Percentiles rank a stretch among this genome's conserved stretches.
These are phyloP conservation scores for Tulasnella sp. DNA, from an alignment of 768 basidiomycete species.

Conservation along the genomic window DNA sequence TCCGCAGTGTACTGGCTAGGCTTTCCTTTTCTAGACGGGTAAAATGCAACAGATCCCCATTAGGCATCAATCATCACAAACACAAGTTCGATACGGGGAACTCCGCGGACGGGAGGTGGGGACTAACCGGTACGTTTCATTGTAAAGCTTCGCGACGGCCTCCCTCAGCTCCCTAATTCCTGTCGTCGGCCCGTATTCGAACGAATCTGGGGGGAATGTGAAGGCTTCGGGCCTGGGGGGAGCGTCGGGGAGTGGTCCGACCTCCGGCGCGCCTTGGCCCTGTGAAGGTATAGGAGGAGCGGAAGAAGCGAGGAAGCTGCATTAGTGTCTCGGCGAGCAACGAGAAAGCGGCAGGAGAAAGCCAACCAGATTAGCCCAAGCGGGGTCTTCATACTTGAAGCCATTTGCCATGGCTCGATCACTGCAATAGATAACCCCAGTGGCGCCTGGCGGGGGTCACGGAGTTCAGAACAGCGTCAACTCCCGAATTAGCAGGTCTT, in stretches of 20 bases:
- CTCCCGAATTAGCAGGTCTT: conserved; percentile 51
- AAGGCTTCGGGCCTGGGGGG: conserved; percentile 47
- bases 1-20: conserved; percentile 79
- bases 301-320: not conserved
- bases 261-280: conserved; percentile 77
- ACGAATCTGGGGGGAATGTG: conserved; percentile 53
- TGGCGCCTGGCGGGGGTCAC: conserved; percentile 27
- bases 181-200: conserved; percentile 90
- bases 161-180: conserved; percentile 78
- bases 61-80: not conserved
- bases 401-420: conserved; percentile 91
- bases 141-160: conserved; percentile 86
- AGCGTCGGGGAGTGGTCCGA: conserved; percentile 68
- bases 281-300: not conserved
- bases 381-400: conserved; percentile 59
- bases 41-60: not conserved
- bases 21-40: conserved; percentile 45
- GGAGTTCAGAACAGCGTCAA: conserved; percentile 34
- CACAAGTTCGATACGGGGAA: not conserved
- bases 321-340: not conserved
- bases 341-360: not conserved
- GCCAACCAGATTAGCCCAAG: conserved; percentile 65
- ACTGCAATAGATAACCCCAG: conserved; percentile 73
- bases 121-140: conserved; percentile 60
- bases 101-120: not conserved